Evolutionary conservation across 106 monocot species (phyloP).

Genomic region (Gastrodia elata): DNA sequence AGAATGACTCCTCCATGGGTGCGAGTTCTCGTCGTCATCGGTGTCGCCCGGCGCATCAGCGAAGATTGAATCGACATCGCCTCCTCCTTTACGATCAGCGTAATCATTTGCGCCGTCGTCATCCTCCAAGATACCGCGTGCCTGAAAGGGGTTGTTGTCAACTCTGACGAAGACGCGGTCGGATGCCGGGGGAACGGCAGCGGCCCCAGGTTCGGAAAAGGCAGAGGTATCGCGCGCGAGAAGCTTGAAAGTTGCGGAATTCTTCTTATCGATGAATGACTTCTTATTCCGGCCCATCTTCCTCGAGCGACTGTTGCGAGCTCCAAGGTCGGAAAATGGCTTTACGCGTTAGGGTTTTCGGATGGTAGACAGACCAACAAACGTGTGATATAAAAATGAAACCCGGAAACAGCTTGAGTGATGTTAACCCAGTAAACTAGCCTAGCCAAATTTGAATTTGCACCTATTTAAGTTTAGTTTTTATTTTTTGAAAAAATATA

Average conservation of each 20-base stretch:
- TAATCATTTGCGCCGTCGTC: neutral
- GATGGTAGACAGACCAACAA: neutral
- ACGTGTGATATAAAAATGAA: no score
- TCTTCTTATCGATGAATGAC: slow-evolving; percentile 67
- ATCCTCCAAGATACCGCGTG: slow-evolving; percentile 24
- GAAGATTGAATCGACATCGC: slow-evolving; percentile 38
- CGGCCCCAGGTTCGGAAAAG: neutral
- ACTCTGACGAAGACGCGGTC: slow-evolving; percentile 88
- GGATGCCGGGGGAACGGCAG: neutral
- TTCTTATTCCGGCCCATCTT: slow-evolving; percentile 40
- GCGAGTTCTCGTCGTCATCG: slow-evolving; percentile 7
- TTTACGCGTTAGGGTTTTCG: neutral
- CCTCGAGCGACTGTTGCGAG: neutral
- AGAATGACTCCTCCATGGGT: neutral
- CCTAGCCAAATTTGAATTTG: no score
- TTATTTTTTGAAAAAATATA: no score
- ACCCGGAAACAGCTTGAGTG: no score
- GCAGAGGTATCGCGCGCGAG: slow-evolving; percentile 48
- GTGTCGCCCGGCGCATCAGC: slow-evolving; percentile 51
- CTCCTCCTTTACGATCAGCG: neutral
- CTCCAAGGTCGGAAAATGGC: neutral
- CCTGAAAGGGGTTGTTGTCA: slow-evolving; percentile 55
- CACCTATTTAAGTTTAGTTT: no score
- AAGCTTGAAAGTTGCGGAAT: slow-evolving; percentile 73
- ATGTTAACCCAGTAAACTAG: no score